These are phyloP conservation scores for Grifola frondosa DNA, from an alignment of 1,284 basidiomycete species.

Conservation along the genomic window DNA sequence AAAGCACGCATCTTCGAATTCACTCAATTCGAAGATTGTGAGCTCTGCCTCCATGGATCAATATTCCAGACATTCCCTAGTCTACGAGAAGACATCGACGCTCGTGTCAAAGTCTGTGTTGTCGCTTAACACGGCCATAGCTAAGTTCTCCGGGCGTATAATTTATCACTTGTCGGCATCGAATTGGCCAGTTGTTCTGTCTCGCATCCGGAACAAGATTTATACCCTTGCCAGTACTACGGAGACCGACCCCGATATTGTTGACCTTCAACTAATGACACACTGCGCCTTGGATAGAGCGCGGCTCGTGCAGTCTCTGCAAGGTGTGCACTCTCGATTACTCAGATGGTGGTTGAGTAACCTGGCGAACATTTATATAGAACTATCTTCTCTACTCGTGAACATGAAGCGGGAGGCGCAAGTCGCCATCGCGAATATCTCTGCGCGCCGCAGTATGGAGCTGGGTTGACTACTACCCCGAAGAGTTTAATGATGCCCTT, in stretches of 20 bases:
- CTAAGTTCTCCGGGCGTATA: constrained; percentile 73
- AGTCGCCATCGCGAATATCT: constrained; percentile 67
- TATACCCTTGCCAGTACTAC: constrained; percentile 54
- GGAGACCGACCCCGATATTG: constrained; percentile 60
- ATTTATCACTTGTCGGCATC: constrained; percentile 88
- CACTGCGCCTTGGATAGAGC: constrained; percentile 67
- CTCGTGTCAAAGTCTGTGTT: constrained; percentile 56
- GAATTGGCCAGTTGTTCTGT: constrained; percentile 84
- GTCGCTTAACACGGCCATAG: constrained; percentile 60
- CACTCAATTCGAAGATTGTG: constrained; percentile 41
- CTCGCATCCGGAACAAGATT: constrained; percentile 74
- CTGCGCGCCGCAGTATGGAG: constrained; percentile 87
- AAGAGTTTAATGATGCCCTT: constrained; percentile 78
- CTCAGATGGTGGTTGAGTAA: constrained; percentile 1
- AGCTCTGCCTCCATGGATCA: constrained; percentile 42
- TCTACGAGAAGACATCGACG: constrained; percentile 69
- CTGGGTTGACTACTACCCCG: constrained; percentile 84
- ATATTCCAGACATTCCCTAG: constrained; percentile 43
- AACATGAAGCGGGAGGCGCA: constrained; percentile 82
- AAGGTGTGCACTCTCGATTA: constrained; percentile 41
- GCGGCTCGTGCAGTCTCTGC: constrained; percentile 65
- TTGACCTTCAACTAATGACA: constrained; percentile 75
- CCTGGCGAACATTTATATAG: constrained; percentile 46
- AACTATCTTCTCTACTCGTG: constrained; percentile 81
- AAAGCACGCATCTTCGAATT: constrained; percentile 41